Conservation (phyloP, 2,329 filamentous ascomycete species). For the Elsinoe arachidis region DNA sequence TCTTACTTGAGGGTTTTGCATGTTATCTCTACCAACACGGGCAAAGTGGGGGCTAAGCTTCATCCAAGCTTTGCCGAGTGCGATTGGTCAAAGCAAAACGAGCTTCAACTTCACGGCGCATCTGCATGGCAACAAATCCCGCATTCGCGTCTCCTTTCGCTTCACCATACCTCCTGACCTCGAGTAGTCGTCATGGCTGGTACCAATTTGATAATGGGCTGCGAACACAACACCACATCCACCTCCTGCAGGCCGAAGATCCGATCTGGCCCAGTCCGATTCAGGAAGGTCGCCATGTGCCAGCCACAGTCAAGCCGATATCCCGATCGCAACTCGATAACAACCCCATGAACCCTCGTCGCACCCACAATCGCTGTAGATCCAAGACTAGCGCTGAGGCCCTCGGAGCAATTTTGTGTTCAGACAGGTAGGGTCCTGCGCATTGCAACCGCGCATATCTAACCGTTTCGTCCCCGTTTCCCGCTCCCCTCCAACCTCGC, state of each 20-base stretch:
- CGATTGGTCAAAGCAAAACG: neutral
- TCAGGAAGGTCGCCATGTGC: conserved; percentile 1
- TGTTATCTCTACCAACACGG: neutral
- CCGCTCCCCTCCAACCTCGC: neutral
- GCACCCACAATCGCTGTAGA: neutral
- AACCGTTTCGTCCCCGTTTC: neutral
- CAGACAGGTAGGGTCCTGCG: neutral
- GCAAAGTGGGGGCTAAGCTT: neutral
- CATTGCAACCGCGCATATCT: neutral
- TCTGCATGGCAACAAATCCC: neutral
- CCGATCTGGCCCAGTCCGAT: neutral
- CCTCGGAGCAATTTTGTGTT: neutral
- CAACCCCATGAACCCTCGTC: neutral
- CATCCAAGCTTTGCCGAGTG: conserved; percentile 5
- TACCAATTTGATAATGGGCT: neutral
- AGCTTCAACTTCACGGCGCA: neutral
- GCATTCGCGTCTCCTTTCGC: neutral
- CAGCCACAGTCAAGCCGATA: neutral
- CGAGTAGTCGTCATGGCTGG: neutral
- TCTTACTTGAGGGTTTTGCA: neutral
- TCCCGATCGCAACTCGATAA: conserved; percentile 6
- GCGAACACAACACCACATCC: neutral
- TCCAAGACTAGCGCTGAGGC: neutral
- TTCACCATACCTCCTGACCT: neutral
- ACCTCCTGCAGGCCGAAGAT: neutral